Evolutionary conservation across 2,329 filamentous ascomycete genomes (phyloP).

Genomic region (Trichoderma cornu-damae): DNA sequence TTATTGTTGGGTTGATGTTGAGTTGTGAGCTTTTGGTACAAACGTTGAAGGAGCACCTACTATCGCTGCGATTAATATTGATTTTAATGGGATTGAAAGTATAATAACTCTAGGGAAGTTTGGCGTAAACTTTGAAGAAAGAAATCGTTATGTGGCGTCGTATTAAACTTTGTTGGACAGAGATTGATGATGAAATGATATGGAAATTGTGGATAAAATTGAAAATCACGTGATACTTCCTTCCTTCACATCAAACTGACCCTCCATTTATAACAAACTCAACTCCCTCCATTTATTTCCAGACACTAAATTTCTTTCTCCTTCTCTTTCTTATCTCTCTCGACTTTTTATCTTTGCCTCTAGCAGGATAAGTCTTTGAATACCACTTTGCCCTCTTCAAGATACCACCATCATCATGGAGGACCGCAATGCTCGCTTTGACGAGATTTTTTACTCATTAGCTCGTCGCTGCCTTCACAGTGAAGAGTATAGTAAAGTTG

Average conservation of each 20-base stretch:
- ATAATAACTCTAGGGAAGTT: not conserved
- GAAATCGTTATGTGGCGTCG: not conserved
- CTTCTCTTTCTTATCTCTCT: not conserved
- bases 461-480: not conserved
- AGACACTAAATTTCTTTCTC: not conserved
- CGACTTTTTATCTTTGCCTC: not conserved
- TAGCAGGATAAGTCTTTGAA: not conserved
- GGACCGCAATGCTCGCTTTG: conserved; percentile 3
- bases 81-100: not conserved
- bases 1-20: too few relatives aligned
- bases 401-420: not conserved
- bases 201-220: not conserved
- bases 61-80: too few relatives aligned
- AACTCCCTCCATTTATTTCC: not conserved
- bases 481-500: not conserved
- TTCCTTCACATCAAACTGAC: not conserved
- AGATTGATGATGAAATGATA: not conserved
- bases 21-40: too few relatives aligned
- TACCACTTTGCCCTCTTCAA: not conserved
- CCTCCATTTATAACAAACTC: not conserved
- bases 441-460: not conserved
- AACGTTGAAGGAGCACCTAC: too few relatives aligned
- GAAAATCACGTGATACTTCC: not conserved
- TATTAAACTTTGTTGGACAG: not conserved
- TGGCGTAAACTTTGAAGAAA: not conserved